Conservation (phyloP, 2,329 filamentous ascomycete species). For the Microsporum ferrugineum region DNA sequence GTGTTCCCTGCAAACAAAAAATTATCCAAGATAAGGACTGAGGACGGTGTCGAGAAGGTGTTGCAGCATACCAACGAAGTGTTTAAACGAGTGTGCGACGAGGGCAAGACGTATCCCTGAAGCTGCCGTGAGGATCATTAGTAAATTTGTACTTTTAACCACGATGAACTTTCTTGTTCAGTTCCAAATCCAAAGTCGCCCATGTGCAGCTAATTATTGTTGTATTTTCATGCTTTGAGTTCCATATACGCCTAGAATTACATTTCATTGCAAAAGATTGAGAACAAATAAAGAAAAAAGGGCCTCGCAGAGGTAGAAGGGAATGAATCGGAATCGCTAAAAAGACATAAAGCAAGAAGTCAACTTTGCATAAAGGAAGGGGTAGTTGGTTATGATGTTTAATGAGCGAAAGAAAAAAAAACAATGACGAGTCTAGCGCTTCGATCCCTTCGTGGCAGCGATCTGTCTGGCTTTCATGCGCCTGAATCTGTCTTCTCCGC, state of each 20-base stretch:
- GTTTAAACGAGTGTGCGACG: slow-evolving; percentile 10
- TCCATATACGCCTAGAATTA: neutral
- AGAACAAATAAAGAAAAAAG: neutral
- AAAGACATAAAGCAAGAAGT: neutral
- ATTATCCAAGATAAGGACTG: too few species aligned
- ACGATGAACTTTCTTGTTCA: neutral
- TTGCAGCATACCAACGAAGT: slow-evolving; percentile 16
- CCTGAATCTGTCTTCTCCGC: slow-evolving; percentile 39
- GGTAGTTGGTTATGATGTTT: neutral
- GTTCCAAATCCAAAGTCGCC: neutral
- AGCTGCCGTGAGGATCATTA: too few species aligned
- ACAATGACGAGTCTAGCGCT: slow-evolving; percentile 20
- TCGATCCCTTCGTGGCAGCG: slow-evolving; percentile 31
- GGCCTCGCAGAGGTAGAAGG: neutral
- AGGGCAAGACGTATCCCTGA: too few species aligned
- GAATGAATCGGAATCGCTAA: neutral
- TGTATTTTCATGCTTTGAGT: neutral
- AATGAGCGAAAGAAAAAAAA: neutral
- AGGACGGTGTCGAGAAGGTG: slow-evolving; percentile 15
- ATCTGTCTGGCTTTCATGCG: slow-evolving; percentile 39
- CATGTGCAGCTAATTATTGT: neutral
- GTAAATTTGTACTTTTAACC: slow-evolving; percentile 1
- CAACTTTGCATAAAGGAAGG: neutral
- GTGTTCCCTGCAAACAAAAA: too few species aligned
- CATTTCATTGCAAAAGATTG: neutral